These are phyloP conservation scores for Inosperma sp. DNA, from an alignment of 768 basidiomycete species.

Conservation along the genomic window DNA sequence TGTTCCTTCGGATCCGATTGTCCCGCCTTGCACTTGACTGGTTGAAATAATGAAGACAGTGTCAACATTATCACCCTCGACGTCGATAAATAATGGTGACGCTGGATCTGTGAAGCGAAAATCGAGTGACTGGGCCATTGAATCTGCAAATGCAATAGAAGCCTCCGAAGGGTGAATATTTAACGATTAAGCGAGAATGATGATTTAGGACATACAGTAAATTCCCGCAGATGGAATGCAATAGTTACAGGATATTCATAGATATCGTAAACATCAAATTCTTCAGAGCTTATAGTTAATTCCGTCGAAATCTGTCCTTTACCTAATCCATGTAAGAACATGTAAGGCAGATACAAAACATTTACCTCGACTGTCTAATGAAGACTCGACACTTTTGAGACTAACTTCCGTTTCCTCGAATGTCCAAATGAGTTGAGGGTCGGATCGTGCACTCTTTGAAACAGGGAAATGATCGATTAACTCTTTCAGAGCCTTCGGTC, in stretches of 20 bases:
- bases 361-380: constrained; percentile 60
- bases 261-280: constrained; percentile 76
- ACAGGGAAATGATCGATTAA: constrained; percentile 79
- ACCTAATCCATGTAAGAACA: constrained; percentile 32
- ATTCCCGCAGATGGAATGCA: constrained; percentile 79
- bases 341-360: background rate
- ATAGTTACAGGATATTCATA: constrained; percentile 59
- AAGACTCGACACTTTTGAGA: constrained; percentile 64
- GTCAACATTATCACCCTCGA: constrained; percentile 63
- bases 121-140: constrained; percentile 57
- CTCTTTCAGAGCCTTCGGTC: constrained; percentile 67
- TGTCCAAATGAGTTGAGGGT: constrained; percentile 80
- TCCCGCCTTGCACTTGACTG: constrained; percentile 48
- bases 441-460: constrained; percentile 56
- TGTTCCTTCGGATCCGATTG: constrained; percentile 25
- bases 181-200: background rate
- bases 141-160: constrained; percentile 74
- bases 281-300: constrained; percentile 68
- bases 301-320: constrained; percentile 67
- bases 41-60: constrained; percentile 77
- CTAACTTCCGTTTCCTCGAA: constrained; percentile 65
- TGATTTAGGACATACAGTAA: constrained; percentile 56
- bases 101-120: constrained; percentile 73
- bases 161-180: constrained; percentile 45
- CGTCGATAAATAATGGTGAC: constrained; percentile 70